Percentiles rank a stretch among this genome's conserved stretches.
Conservation (phyloP, 768 basidiomycete genomes). For the Boletus barrowsii region DNA sequence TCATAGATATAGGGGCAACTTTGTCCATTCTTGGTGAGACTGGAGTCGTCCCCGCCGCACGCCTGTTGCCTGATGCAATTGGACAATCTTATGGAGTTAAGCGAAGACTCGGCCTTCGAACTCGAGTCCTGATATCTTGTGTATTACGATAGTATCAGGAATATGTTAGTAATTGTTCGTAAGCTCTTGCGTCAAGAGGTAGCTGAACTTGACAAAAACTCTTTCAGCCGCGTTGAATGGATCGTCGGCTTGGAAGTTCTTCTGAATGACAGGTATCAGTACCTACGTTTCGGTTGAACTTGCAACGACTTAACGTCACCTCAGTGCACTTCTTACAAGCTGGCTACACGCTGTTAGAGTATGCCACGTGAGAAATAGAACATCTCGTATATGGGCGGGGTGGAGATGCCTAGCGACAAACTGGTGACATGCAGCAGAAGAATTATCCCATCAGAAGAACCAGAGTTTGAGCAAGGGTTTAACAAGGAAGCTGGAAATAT, state of each 20-base stretch:
- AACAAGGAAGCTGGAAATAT: conserved; percentile 1
- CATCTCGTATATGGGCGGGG: neutral
- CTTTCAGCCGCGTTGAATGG: too few species aligned
- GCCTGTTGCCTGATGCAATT: too few species aligned
- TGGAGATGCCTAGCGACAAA: neutral
- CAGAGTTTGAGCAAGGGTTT: neutral
- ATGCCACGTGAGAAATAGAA: neutral
- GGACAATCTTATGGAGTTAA: conserved; percentile 18
- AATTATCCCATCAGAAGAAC: neutral
- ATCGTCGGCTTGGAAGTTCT: too few species aligned
- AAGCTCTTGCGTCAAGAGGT: conserved; percentile 4
- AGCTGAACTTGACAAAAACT: too few species aligned
- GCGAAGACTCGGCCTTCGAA: conserved; percentile 33
- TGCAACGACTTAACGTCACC: neutral
- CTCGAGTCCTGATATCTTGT: conserved; percentile 9
- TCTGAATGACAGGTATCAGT: too few species aligned
- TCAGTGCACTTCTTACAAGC: neutral
- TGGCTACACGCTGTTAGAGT: neutral
- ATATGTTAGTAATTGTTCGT: neutral
- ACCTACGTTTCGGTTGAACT: too few species aligned
- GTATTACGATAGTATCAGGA: conserved; percentile 23
- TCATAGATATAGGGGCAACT: too few species aligned
- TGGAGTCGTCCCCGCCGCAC: too few species aligned
- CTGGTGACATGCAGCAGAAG: neutral
- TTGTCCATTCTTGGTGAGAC: too few species aligned